Evolutionary conservation across 2,329 filamentous ascomycete species (phyloP), one percentile per base, ranked within the genome.

Genomic region (Neodidymelliopsis sp.): DNA sequence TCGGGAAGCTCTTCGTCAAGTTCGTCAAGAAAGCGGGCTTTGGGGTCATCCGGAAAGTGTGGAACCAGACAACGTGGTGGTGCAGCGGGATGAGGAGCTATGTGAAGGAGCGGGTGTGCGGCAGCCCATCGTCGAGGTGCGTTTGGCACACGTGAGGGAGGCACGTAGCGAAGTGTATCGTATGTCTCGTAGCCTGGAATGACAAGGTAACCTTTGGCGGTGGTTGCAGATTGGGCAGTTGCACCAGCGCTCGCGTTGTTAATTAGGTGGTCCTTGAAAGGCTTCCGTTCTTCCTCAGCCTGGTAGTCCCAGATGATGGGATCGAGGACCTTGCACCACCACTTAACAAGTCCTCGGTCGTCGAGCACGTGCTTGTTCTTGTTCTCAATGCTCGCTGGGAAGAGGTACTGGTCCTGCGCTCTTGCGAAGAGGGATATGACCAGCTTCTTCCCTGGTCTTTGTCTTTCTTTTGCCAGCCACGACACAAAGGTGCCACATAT

Each of bases 11-110:
- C 91, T 23, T 93, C 89, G 63, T 99, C 93, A 4, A 99, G 77
- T 67, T 97, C 93, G 51, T 90, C 83, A 34, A 96, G 81, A 66
- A 92, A 97, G 4, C 94, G 84, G 1, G 91, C 86, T 70, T 99
- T 99, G 1, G 94, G 94, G 56, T 99, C 94, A 69, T 99, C 94
- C 1, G 94, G 94, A 56, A 95, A 96, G 16, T 88, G 87, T 1
- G 94, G 94, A 4, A 99, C 87, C 6, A 97, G 78, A 67, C 89
- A 96, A 51, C 92, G 82, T 0, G 89, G 88, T 4, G 91, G 90
- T 3, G 91, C 85, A 39, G 85, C 80, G 6, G 81, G 79, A 10
- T 81, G 76, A 60, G 87, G 86, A 49, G 87, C 85, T 18, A 97
- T 82, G 1, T 91, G 86, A 38, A 89, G 82, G 0, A 90, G 81